Conservation (phyloP, 2,329 filamentous ascomycete genomes). For the Colletotrichum zoysiae region DNA sequence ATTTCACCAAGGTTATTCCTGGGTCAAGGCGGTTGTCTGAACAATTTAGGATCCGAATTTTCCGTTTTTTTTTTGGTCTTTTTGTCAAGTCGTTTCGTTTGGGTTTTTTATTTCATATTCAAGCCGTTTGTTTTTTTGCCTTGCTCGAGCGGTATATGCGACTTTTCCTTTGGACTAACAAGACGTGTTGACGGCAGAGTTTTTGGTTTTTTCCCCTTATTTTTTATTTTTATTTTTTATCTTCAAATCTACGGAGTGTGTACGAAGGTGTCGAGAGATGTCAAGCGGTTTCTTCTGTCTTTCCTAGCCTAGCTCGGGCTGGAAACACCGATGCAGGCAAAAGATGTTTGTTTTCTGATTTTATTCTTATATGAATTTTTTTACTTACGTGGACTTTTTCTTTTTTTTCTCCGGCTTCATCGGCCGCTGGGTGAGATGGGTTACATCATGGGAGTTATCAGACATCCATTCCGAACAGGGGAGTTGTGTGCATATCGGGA, state of each 20-base stretch:
- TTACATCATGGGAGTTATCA: conserved; percentile 31
- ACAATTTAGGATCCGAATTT: not conserved
- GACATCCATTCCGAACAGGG: conserved; percentile 18
- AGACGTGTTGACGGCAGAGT: not conserved
- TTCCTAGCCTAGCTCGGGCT: conserved; percentile 1
- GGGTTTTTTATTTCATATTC: not conserved
- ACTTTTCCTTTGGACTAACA: conserved; percentile 15
- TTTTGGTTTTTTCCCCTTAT: not conserved
- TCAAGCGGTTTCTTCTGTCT: conserved; percentile 30
- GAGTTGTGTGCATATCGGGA: not conserved
- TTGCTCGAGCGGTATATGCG: not conserved
- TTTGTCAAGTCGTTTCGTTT: not conserved
- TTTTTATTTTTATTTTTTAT: no score
- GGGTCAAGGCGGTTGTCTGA: conserved; percentile 30
- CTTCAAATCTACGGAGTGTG: conserved; percentile 25
- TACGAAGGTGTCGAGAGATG: conserved; percentile 29
- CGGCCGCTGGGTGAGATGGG: not conserved
- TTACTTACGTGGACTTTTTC: not conserved
- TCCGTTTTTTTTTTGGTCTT: no score
- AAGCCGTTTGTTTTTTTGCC: not conserved
- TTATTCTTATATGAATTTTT: not conserved
- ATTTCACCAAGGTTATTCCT: conserved; percentile 25
- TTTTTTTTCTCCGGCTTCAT: not conserved
- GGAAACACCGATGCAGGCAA: not conserved
- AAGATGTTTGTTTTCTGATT: not conserved